Evolutionary conservation across 805 yeast genomes (phyloP), one percentile per base, ranked within the genome.

Genomic region (Yamadazyma paraphyllophila): DNA sequence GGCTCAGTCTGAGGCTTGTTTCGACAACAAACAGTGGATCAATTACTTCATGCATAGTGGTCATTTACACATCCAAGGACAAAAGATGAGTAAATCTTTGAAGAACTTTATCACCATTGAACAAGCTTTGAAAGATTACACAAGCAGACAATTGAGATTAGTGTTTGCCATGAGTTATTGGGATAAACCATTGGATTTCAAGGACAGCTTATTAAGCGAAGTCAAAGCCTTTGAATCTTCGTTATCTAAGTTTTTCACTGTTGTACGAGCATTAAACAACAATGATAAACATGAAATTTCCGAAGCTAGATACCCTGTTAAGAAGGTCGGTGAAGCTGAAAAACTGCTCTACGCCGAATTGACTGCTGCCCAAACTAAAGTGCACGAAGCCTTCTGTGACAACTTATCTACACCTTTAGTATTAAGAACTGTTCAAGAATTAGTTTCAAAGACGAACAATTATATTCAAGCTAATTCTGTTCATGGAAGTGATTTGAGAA

Each of bases 41-140:
- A 92, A 94, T 67, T 94, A 94, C 63, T 94, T 94, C 69, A 67
- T 94, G 66, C 99, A 94, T 66, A 89, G 96, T 35, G 99, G 99
- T 34, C 99, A 94, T 67, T 77, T 94, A 59, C 99, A 94, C 64
- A 94, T 94, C 55, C 97, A 94, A 66, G 99, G 99, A 15, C 97
- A 90, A 69, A 94, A 94, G 62, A 94, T 94, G 99, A 85, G 96
- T 39, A 94, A 94, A 69, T 85, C 95, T 36, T 75, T 94, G 60
- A 94, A 94, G 66, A 94, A 94, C 69, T 94, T 94, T 63, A 92
- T 94, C 60, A 90, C 98, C 9, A 89, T 94, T 55, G 87, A 85
- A 52, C 96, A 92, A 61, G 97, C 98, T 1, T 75, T 94, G 51
- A 67, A 74, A 45, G 78, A 66, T 52, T 88, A 81, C 59, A 65